Evolutionary conservation across 805 yeast species (phyloP), one percentile per base, ranked within the genome.

Genomic region (Dipodascus albidus): DNA sequence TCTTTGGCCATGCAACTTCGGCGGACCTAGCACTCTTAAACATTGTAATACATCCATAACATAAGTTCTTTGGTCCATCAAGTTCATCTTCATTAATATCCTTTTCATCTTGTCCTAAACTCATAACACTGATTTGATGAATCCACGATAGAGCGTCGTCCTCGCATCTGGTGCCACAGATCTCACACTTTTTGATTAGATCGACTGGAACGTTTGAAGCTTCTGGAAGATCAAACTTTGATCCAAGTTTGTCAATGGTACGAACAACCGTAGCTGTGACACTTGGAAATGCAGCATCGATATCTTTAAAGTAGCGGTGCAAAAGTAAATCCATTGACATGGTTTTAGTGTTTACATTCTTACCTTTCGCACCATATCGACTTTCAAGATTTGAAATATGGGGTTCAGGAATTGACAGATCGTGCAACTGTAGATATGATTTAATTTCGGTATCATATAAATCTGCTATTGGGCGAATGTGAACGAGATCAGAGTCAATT

Each of bases 181-280:
- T 58, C 14, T 67, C 67, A 66, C 96, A 87, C 3, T 49, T 51
- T 3, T 58, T 63, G 1, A 59, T 59, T 1, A 62, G 55, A 9
- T 54, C 61, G 1, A 42, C 53, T 2, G 55, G 22, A 2, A 55
- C 55, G 23, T 53, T 17, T 4, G 44, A 38, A 14, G 9, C 9
- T 14, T 38, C 14, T 41, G 22, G 54, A 52, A 3, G 50, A 24
- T 44, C 24, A 9, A 9, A 24, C 22, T 20, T 23, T 6, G 44
- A 38, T 38, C 44, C 51, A 55, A 90, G 68, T 64, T 91, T 89
- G 50, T 82, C 82, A 3, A 93, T 96, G 0, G 96, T 89, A 59
- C 87, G 83, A 14, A 89, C 89, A 20, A 91, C 97, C 0, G 98
- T 90, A 0, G 96, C 85, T 2, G 90, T 89, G 1, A 91, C 86